phyloP scores from a whole-genome alignment of 805 yeast genomes.

The Wickerhamiella slavikovae region DNA sequence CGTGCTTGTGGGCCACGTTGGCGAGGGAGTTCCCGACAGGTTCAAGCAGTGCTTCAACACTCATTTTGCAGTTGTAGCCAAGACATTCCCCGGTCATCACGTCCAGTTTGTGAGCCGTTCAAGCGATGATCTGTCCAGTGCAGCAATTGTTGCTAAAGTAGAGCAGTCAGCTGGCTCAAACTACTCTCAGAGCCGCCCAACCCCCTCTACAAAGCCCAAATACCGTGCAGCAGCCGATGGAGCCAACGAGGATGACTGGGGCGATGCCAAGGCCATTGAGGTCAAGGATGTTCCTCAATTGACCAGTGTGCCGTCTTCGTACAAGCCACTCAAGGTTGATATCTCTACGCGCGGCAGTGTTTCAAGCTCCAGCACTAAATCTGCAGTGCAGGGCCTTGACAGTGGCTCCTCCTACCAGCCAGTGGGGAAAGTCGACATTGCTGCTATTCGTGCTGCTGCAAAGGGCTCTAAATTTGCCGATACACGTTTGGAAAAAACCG shows the following conservation, averaged over 20 bases:
- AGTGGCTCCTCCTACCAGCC: conserved; percentile 17
- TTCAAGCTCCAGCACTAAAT: conserved; percentile 2
- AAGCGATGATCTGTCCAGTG: conserved; percentile 66
- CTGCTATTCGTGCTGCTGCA: conserved; percentile 14
- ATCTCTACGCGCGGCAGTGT: conserved; percentile 1
- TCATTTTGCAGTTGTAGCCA: conserved; percentile 21
- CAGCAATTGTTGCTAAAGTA: conserved; percentile 52
- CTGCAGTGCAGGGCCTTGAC: conserved; percentile 9
- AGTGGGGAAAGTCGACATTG: conserved; percentile 17
- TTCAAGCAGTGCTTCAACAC: conserved; percentile 24
- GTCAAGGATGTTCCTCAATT: conserved; percentile 11
- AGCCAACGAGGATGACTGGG: conserved; percentile 47
- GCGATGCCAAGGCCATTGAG: conserved; percentile 25
- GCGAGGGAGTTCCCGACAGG: conserved; percentile 68
- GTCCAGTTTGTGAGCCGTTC: conserved; percentile 95
- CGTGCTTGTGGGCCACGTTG: conserved; percentile 76
- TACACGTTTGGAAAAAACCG: conserved; percentile 17
- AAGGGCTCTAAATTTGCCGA: conserved; percentile 14
- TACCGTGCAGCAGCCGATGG: conserved; percentile 18
- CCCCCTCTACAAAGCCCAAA: conserved; percentile 15
- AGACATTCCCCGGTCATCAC: conserved; percentile 49
- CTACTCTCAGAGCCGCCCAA: conserved; percentile 25
- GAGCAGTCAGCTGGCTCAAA: conserved; percentile 92
- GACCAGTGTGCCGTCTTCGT: conserved; percentile 35
- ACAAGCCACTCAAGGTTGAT: conserved; percentile 44